Conservation (phyloP, 768 basidiomycete species). For the Candolleomyces aberdarensis region DNA sequence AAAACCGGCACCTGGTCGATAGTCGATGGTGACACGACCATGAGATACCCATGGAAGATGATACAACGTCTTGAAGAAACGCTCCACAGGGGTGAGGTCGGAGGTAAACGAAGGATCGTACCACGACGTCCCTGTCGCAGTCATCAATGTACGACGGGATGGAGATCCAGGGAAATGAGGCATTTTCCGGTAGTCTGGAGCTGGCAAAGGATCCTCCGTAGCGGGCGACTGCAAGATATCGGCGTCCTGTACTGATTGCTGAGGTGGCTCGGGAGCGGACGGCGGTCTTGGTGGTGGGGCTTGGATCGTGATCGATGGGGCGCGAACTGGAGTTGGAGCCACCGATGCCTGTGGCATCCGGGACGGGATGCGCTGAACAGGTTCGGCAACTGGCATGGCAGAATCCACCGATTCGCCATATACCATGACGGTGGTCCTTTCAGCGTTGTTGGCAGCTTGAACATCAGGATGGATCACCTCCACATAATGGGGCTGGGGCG, state of each 20-base stretch:
- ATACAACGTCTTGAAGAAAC: conserved; percentile 39
- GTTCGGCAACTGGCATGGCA: conserved; percentile 15
- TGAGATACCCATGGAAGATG: conserved; percentile 46
- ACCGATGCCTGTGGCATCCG: conserved; percentile 14
- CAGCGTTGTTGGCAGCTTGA: conserved; percentile 10
- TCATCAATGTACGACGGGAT: conserved; percentile 14
- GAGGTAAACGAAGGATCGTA: conserved; percentile 35
- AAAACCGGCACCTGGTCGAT: conserved; percentile 33
- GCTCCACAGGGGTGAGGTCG: conserved; percentile 36
- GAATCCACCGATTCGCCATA: conserved; percentile 19
- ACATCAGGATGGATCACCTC: conserved; percentile 10
- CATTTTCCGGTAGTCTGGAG: conserved; percentile 39
- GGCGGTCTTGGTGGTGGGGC: neutral
- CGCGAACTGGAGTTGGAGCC: conserved; percentile 10
- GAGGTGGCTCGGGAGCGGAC: conserved; percentile 5
- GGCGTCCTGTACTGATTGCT: conserved; percentile 5
- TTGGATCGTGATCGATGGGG: conserved; percentile 11
- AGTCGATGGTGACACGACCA: conserved; percentile 42
- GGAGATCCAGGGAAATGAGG: conserved; percentile 21
- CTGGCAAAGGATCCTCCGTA: conserved; percentile 28
- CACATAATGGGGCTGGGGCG: conserved; percentile 10
- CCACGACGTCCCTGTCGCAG: conserved; percentile 19
- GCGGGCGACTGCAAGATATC: conserved; percentile 25
- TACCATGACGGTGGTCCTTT: conserved; percentile 26
- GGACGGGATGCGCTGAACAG: conserved; percentile 9